phyloP scores from a whole-genome alignment of 2,329 filamentous ascomycete species.

The Chrysoporthe puriensis region DNA sequence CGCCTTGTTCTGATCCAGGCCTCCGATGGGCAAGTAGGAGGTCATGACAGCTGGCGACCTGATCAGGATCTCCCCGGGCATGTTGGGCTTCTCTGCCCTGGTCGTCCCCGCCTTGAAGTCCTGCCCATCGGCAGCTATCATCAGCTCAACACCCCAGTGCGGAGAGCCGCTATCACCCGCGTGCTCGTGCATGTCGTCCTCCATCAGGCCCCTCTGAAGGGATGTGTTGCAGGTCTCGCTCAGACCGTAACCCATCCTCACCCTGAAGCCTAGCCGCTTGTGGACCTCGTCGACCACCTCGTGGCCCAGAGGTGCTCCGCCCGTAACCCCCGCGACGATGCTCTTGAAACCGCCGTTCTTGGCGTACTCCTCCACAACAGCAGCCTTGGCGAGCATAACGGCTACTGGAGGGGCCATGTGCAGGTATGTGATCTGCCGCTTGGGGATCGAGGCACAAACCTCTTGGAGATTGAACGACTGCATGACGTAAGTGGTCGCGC shows the following conservation, averaged over 20 bases:
- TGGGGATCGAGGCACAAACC: constrained; percentile 64
- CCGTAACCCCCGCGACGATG: constrained; percentile 57
- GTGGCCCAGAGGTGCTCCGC: constrained; percentile 65
- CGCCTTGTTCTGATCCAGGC: constrained; percentile 33
- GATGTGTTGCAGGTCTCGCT: constrained; percentile 71
- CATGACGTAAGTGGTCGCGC: constrained; percentile 70
- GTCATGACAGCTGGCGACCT: constrained; percentile 67
- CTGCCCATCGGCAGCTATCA: constrained; percentile 58
- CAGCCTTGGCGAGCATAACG: constrained; percentile 71
- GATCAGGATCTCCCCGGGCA: constrained; percentile 68
- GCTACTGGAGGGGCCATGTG: constrained; percentile 72
- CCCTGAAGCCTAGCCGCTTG: constrained; percentile 56
- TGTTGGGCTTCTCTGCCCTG: constrained; percentile 46
- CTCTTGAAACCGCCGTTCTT: constrained; percentile 52
- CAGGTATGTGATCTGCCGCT: constrained; percentile 66
- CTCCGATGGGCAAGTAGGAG: constrained; percentile 67
- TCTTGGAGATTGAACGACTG: constrained; percentile 68
- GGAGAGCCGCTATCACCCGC: constrained; percentile 66
- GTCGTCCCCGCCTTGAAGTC: constrained; percentile 38
- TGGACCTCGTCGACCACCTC: constrained; percentile 63
- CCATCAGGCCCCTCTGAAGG: constrained; percentile 59
- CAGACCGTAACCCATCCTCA: constrained; percentile 72
- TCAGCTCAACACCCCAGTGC: constrained; percentile 69
- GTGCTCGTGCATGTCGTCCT: constrained; percentile 48
- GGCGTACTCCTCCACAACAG: constrained; percentile 64